phyloP scores from a whole-genome alignment of 441 rosid genomes.

The Bocquillonia castaneifolia region DNA sequence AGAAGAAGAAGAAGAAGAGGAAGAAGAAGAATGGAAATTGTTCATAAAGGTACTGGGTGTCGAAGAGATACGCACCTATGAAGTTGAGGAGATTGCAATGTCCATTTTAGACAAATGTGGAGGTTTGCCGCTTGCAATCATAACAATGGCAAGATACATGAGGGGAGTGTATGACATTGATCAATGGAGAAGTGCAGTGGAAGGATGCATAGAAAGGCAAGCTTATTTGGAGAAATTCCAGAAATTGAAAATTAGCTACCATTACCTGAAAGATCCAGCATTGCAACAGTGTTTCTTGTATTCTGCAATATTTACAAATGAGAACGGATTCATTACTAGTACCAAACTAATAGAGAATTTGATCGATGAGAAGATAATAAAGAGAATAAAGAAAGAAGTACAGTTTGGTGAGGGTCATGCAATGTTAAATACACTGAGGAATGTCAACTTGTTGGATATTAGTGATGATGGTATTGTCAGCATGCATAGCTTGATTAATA shows the following conservation, averaged over 20 bases:
- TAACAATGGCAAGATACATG: constrained; percentile 9
- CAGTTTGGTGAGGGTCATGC: constrained; percentile 1
- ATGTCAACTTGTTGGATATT: constrained; percentile 5
- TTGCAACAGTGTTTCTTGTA: neutral
- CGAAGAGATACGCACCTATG: too few relatives aligned
- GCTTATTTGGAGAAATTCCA: neutral
- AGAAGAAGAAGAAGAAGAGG: too few relatives aligned
- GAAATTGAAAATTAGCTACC: neutral
- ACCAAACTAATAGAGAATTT: neutral
- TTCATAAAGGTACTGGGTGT: too few relatives aligned
- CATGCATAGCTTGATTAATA: constrained; percentile 2
- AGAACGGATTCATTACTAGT: neutral
- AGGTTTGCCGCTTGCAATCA: too few relatives aligned
- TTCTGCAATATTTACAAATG: neutral
- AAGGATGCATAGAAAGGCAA: neutral
- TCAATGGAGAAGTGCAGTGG: neutral
- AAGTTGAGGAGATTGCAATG: too few relatives aligned
- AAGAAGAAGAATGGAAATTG: too few relatives aligned
- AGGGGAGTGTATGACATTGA: neutral
- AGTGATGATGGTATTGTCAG: neutral
- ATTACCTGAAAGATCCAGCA: neutral
- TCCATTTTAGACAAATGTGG: too few relatives aligned
- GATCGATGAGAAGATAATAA: constrained; percentile 4
- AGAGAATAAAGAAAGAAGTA: neutral
- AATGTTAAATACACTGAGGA: neutral